Evolutionary conservation across 2,329 filamentous ascomycete genomes (phyloP).

Genomic region (Apiospora aurea): DNA sequence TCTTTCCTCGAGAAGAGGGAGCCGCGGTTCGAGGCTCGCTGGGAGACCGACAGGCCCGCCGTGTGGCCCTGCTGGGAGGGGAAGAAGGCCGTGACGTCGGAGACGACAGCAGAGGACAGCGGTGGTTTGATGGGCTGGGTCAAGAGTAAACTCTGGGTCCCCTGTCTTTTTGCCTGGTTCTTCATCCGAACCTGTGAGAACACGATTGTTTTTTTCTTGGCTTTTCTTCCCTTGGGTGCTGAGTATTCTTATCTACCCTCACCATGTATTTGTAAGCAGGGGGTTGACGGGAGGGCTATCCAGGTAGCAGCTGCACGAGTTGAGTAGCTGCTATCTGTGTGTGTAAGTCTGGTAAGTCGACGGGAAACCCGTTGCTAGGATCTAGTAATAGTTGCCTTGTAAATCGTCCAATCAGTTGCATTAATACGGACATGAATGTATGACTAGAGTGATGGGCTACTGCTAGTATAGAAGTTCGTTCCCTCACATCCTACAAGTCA

Average conservation of each 20-base stretch:
- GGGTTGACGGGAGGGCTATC: not conserved
- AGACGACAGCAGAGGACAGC: not conserved
- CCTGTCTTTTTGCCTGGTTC: too few species aligned
- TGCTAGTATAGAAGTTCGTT: not conserved
- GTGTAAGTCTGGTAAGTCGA: not conserved
- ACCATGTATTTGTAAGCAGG: not conserved
- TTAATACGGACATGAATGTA: not conserved
- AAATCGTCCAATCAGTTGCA: not conserved
- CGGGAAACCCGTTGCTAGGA: not conserved
- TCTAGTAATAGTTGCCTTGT: not conserved
- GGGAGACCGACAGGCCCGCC: conserved; percentile 65
- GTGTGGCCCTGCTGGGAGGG: conserved; percentile 75
- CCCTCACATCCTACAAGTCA: not conserved
- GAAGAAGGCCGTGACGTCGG: conserved; percentile 43
- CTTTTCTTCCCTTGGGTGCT: too few species aligned
- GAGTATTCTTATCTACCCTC: not conserved
- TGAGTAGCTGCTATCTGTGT: not conserved
- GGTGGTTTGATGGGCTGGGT: conserved; percentile 26
- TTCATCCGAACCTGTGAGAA: not conserved
- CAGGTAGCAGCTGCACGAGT: not conserved
- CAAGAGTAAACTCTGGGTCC: conserved; percentile 29
- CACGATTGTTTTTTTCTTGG: too few species aligned
- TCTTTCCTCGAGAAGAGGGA: conserved; percentile 75
- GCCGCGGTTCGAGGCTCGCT: conserved; percentile 65
- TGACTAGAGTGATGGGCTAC: not conserved